Conservation (phyloP, 1,284 basidiomycete genomes). For the Acaromyces ingoldii region DNA sequence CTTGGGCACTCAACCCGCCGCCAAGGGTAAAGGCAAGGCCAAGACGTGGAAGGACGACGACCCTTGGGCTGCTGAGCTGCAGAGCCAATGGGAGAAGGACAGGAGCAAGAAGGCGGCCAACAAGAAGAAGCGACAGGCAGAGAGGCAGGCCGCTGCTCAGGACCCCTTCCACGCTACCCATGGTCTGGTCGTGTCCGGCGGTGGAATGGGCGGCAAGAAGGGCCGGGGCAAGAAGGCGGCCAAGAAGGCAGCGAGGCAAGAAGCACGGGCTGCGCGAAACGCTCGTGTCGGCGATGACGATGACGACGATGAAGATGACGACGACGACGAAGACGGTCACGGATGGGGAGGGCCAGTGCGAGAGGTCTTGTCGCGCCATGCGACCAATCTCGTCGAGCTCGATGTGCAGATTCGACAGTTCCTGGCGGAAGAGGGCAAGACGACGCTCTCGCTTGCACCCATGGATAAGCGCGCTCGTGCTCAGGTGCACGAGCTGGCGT, state of each 20-base stretch:
- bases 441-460: constrained; percentile 26
- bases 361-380: not conserved
- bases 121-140: constrained; percentile 63
- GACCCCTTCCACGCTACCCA: constrained; percentile 52
- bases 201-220: too few relatives aligned
- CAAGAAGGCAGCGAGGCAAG: constrained; percentile 22
- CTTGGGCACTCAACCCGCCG: constrained; percentile 1
- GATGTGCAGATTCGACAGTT: not conserved
- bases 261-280: constrained; percentile 19
- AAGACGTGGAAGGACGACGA: constrained; percentile 60
- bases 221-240: constrained; percentile 24
- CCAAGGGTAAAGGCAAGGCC: constrained; percentile 15
- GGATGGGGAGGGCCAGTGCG: not conserved
- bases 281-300: not conserved
- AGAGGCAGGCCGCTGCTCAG: constrained; percentile 57
- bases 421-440: not conserved
- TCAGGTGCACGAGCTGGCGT: constrained; percentile 45
- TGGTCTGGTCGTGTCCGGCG: too few relatives aligned
- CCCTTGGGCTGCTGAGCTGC: constrained; percentile 62
- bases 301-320: not conserved
- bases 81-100: constrained; percentile 72
- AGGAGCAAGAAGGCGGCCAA: constrained; percentile 72
- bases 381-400: not conserved
- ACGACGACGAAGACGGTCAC: not conserved
- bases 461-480: constrained; percentile 49